phyloP scores from a whole-genome alignment of 768 basidiomycete genomes.

The Sporobolomyces pararoseus region DNA sequence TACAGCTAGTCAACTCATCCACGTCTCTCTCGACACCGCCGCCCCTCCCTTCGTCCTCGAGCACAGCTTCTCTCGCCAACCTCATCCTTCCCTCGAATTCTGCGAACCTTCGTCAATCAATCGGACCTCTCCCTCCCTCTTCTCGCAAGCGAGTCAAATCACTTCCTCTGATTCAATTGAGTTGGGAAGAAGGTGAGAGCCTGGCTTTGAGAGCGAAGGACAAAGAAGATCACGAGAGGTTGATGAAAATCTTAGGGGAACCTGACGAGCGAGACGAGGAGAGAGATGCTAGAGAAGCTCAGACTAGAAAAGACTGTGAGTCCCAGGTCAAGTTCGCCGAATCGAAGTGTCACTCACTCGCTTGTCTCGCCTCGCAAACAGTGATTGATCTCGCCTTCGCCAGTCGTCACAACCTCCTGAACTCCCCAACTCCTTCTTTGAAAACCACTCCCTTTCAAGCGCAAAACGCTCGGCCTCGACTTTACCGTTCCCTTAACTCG shows the following conservation, averaged over 20 bases:
- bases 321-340: not conserved
- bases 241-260: conserved; percentile 7
- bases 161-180: not conserved
- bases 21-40: not conserved
- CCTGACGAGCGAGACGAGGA: not conserved
- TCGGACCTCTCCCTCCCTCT: not conserved
- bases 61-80: not conserved
- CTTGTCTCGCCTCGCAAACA: not conserved
- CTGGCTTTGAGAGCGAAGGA: not conserved
- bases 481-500: not conserved
- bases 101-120: not conserved
- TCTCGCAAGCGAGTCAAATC: not conserved
- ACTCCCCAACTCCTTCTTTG: not conserved
- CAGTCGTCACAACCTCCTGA: not conserved
- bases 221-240: not conserved
- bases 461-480: not conserved
- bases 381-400: conserved; percentile 11
- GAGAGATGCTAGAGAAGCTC: not conserved
- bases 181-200: conserved; percentile 3
- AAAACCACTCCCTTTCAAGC: not conserved
- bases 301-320: conserved; percentile 6
- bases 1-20: not conserved
- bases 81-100: conserved; percentile 6
- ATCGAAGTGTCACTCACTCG: not conserved
- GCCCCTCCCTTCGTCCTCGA: not conserved